A percentile compares a stretch with the other conserved stretches of the same genome.
These are phyloP conservation scores for Tieghemostelium lacteum DNA, from an alignment of 78 protist genomes.

Conservation along the genomic window DNA sequence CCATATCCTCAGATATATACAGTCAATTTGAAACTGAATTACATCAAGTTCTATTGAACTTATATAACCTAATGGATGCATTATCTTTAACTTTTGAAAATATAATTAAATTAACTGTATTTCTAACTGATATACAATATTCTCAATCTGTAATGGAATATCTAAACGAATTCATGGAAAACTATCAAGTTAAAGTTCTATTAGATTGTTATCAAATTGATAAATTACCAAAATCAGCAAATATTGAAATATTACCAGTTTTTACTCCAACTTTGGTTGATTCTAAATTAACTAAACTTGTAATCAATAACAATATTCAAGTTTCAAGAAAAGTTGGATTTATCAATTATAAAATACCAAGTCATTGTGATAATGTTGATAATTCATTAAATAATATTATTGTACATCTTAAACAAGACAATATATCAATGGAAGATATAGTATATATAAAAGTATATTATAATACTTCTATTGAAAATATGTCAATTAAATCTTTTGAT, in stretches of 20 bases:
- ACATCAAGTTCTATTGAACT: slow-evolving; percentile 35
- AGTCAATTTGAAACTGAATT: slow-evolving; percentile 8
- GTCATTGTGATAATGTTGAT: too few species aligned
- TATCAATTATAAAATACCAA: too few species aligned
- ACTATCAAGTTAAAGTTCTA: background rate
- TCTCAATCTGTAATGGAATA: background rate
- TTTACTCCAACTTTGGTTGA: too few species aligned
- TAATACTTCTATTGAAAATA: too few species aligned
- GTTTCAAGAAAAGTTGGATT: too few species aligned
- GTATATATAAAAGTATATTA: too few species aligned
- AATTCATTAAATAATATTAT: too few species aligned
- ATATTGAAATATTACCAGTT: slow-evolving; percentile 36
- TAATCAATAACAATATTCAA: too few species aligned
- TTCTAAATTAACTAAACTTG: too few species aligned
- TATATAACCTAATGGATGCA: slow-evolving; percentile 10
- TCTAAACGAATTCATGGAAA: background rate
- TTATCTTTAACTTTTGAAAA: background rate
- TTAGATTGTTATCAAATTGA: background rate
- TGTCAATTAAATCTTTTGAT: too few species aligned
- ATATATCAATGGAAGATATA: too few species aligned
- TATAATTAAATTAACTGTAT: slow-evolving; percentile 20
- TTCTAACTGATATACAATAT: slow-evolving; percentile 5
- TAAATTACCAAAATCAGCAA: slow-evolving; percentile 44
- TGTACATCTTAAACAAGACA: too few species aligned
- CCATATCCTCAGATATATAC: background rate